phyloP scores from a whole-genome alignment of 2,329 filamentous ascomycete species.

The Sclerotinia spermophila region DNA sequence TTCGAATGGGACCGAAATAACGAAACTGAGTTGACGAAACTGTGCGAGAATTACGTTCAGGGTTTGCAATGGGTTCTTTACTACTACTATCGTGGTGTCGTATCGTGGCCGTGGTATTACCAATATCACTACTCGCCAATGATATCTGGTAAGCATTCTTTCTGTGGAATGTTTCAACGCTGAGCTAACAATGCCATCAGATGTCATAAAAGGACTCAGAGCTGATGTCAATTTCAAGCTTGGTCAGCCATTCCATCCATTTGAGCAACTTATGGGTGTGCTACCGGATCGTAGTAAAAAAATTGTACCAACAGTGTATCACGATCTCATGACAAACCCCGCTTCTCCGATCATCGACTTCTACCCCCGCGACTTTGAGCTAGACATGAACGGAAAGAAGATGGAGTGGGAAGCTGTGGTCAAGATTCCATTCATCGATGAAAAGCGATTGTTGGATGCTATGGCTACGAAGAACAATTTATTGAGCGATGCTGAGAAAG shows the following conservation, averaged over 20 bases:
- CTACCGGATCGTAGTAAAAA: conserved; percentile 95
- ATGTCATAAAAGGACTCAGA: conserved; percentile 81
- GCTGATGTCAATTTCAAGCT: conserved; percentile 90
- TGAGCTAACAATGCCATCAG: conserved; percentile 42
- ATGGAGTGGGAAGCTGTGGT: conserved; percentile 99
- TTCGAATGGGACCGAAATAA: conserved; percentile 85
- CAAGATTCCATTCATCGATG: conserved; percentile 98
- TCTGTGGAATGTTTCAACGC: conserved; percentile 24
- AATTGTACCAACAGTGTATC: conserved; percentile 85
- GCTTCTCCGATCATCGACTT: conserved; percentile 96
- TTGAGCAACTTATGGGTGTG: conserved; percentile 97
- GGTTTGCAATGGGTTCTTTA: conserved; percentile 96
- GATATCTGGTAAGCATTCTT: conserved; percentile 65
- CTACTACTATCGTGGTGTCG: conserved; percentile 97
- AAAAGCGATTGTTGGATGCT: conserved; percentile 75
- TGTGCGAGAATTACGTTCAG: conserved; percentile 96
- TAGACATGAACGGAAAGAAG: conserved; percentile 99
- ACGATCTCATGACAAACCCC: conserved; percentile 86
- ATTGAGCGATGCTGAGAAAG: conserved; percentile 73
- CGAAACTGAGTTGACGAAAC: conserved; percentile 72
- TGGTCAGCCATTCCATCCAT: conserved; percentile 91
- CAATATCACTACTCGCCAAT: conserved; percentile 94
- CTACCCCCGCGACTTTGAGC: conserved; percentile 91
- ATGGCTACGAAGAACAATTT: conserved; percentile 81
- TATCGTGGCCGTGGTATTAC: conserved; percentile 99